A percentile compares a stretch with the other conserved stretches of the same genome.
Conservation (phyloP, 1,139 yeast species). For the Taphrina pruni region DNA sequence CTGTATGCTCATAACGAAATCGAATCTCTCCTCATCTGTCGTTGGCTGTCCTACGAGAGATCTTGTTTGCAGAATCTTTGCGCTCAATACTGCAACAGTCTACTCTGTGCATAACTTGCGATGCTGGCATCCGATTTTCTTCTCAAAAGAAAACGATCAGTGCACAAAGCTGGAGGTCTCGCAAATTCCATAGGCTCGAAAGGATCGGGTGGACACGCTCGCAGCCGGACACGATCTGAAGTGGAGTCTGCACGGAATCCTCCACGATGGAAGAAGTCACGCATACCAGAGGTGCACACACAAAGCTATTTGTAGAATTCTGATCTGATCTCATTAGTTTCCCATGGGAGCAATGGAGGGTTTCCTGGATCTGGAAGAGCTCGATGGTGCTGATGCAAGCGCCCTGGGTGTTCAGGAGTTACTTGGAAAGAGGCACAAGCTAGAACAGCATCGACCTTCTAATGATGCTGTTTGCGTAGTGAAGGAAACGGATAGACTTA, state of each 20-base stretch:
- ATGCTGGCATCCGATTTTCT: background rate
- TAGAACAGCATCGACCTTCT: background rate
- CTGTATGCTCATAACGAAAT: too few species aligned
- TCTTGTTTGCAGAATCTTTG: too few species aligned
- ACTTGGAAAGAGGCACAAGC: background rate
- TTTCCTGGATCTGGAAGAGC: conserved; percentile 87
- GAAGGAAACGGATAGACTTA: background rate
- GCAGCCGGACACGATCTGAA: background rate
- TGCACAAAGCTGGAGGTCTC: background rate
- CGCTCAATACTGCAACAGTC: too few species aligned
- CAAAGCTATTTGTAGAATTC: background rate
- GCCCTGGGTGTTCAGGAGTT: background rate
- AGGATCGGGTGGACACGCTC: background rate
- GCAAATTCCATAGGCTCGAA: background rate
- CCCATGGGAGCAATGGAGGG: conserved; percentile 78
- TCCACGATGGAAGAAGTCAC: conserved; percentile 3
- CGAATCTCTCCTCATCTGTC: too few species aligned
- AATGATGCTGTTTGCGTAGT: too few species aligned
- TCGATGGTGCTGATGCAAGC: conserved; percentile 64
- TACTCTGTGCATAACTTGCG: background rate
- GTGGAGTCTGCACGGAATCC: background rate
- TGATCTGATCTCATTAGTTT: conserved; percentile 49
- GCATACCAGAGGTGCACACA: background rate
- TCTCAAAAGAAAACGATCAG: background rate
- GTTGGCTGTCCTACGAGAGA: too few species aligned